Base-by-base conservation (phyloP, 75 land plant genomes). In the Azolla pinnata region DNA sequence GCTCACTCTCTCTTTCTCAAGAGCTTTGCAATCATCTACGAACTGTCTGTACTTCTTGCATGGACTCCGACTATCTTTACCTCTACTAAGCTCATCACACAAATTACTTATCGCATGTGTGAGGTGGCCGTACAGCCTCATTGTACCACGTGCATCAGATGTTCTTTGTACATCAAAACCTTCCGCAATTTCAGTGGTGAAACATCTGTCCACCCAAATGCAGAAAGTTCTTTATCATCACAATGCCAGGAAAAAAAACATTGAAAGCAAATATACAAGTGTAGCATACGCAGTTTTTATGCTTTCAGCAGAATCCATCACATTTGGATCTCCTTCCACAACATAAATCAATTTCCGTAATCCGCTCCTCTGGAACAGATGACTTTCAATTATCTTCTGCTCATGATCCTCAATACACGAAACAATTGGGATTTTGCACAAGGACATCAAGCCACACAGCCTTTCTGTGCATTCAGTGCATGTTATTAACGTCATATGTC, bases 111-210 rank as follows among this genome's bases (percentile, higher is more conserved):
- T 88, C 62, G 89, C 72, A 62, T 67, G 63, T 34, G 97, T 85
- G 24, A 92, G 72, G 44, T 82, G 56, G 28, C 97, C 86, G 59
- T 92, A 92, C 46, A 70, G 84, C 57, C 62, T 73, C 26, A 83
- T n/a, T 0, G 97, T 92, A 45, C 85, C 97, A 40, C 58, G 56
- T 47, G 72, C 53, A 34, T 84, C 85, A 57, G 64, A 70, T 31
- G 97, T 92, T 69, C 95, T 78, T 27, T 84, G 97, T 27, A 92
- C 89, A 69, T 88, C 89, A 76, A 92, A 92, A 7, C 89, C 93
- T 67, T 92, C 97, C 24, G 80, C 64, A 46, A 92, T 88, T 62
- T 92, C 95, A 52, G 97, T 92, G 12, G 97, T 92, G 62, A 92
- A 78, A 60, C 78, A 79, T 30, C 97, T 92, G 79, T 52, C n/a